phyloP scores from a whole-genome alignment of 352 stramenopile species.

The Globisporangium nagaii region DNA sequence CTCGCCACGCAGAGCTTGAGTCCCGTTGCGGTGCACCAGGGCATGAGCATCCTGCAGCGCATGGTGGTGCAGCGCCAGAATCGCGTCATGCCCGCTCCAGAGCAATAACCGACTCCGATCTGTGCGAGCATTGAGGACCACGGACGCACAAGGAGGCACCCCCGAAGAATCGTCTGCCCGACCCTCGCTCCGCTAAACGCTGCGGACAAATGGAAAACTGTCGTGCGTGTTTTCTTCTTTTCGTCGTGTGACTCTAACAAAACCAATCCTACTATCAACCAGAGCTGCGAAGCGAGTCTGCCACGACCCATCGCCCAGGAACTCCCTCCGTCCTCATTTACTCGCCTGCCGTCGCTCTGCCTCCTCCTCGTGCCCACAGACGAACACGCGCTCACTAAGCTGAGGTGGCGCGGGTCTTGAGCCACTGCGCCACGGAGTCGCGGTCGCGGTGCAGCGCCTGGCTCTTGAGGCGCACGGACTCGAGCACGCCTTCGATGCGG shows the following conservation, averaged over 20 bases:
- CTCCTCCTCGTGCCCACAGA: too few species aligned
- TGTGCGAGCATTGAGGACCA: too few species aligned
- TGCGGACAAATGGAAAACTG: not conserved
- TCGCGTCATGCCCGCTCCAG: slow-evolving; percentile 24
- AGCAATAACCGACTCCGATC: not conserved
- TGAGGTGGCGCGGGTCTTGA: slow-evolving; percentile 18
- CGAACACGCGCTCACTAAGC: not conserved
- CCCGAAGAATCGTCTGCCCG: too few species aligned
- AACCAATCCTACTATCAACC: not conserved
- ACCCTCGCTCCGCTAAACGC: too few species aligned
- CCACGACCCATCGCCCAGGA: too few species aligned
- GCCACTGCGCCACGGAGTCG: slow-evolving; percentile 50
- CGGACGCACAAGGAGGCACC: too few species aligned
- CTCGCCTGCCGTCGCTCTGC: not conserved
- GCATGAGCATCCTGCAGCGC: slow-evolving; percentile 44
- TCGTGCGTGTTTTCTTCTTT: not conserved
- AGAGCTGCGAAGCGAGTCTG: too few species aligned
- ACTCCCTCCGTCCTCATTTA: too few species aligned
- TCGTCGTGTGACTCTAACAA: not conserved
- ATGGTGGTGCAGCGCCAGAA: slow-evolving; percentile 56
- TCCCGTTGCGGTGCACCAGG: slow-evolving; percentile 1
- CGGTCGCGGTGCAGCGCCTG: slow-evolving; percentile 41
- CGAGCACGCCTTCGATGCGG: slow-evolving; percentile 46
- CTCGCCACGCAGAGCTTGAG: not conserved
- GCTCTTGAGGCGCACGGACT: slow-evolving; percentile 55